phyloP scores from a whole-genome alignment of 2,329 filamentous ascomycete species.

The Cordyceps fumosorosea region DNA sequence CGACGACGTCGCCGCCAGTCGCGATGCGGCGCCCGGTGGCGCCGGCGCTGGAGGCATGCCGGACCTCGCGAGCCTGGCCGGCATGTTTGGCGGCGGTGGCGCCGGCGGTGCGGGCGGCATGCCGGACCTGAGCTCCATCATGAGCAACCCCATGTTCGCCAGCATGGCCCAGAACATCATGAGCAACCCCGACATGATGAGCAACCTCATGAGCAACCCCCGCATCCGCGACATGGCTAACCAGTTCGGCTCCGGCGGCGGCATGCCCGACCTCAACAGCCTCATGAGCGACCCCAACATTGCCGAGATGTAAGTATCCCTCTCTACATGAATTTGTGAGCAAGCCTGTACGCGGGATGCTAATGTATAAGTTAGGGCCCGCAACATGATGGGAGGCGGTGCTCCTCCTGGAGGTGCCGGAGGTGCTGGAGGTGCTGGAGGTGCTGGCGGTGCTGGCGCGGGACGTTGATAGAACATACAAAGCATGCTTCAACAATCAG shows the following conservation, averaged over 20 bases:
- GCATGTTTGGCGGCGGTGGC: conserved; percentile 64
- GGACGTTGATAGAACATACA: conserved; percentile 12
- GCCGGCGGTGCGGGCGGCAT: conserved; percentile 65
- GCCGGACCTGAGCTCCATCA: conserved; percentile 80
- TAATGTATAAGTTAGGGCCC: conserved; percentile 28
- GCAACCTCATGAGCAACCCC: conserved; percentile 91
- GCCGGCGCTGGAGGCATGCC: conserved; percentile 57
- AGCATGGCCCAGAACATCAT: conserved; percentile 96
- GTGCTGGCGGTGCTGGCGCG: conserved; percentile 22
- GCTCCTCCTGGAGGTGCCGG: conserved; percentile 22
- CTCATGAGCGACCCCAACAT: conserved; percentile 91
- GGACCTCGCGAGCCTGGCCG: conserved; percentile 61
- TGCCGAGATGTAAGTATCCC: conserved; percentile 74
- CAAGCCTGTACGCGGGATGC: not conserved
- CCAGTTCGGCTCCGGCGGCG: conserved; percentile 67
- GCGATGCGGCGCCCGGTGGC: conserved; percentile 38
- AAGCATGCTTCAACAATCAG: not conserved
- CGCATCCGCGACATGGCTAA: conserved; percentile 80
- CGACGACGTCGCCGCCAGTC: conserved; percentile 35
- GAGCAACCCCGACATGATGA: conserved; percentile 91
- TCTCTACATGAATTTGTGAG: not conserved
- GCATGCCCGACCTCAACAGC: conserved; percentile 79
- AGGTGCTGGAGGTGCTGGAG: conserved; percentile 24
- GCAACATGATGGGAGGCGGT: conserved; percentile 40
- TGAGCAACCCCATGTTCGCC: conserved; percentile 98